Percentiles rank a stretch among this genome's conserved stretches.
phyloP scores from a whole-genome alignment of 768 basidiomycete genomes.

The Tricholoma flavovirens region DNA sequence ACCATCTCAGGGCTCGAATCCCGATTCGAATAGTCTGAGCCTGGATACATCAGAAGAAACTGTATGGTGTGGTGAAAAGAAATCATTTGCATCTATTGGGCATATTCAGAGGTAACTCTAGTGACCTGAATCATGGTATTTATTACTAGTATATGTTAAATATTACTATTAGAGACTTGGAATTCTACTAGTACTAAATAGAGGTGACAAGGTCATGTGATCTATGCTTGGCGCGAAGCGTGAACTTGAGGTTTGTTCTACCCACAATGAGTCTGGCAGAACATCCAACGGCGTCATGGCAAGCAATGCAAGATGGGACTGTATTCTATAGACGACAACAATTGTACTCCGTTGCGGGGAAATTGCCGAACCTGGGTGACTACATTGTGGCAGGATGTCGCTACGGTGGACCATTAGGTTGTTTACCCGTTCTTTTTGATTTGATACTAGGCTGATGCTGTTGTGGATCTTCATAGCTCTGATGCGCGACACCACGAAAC shows the following conservation, averaged over 20 bases:
- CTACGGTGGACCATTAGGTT: slow-evolving; percentile 88
- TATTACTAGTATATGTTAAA: no score
- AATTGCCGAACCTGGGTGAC: slow-evolving; percentile 72
- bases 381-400: slow-evolving; percentile 77
- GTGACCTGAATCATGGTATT: no score
- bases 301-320: slow-evolving; percentile 81
- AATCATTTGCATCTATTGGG: no score
- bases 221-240: background rate
- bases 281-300: slow-evolving; percentile 82
- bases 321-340: slow-evolving; percentile 87
- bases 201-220: no score
- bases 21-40: slow-evolving; percentile 52
- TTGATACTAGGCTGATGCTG: background rate
- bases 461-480: slow-evolving; percentile 47
- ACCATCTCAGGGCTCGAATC: slow-evolving; percentile 55
- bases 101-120: no score
- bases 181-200: no score
- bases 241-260: background rate
- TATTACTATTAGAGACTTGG: no score
- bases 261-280: slow-evolving; percentile 32
- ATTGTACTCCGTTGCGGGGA: slow-evolving; percentile 77
- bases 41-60: no score
- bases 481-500: slow-evolving; percentile 78
- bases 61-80: no score
- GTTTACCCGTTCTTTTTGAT: slow-evolving; percentile 12